Evolutionary conservation across 2,329 filamentous ascomycete genomes (phyloP), one percentile per base, ranked within the genome.

Genomic region (Boeremia exigua): DNA sequence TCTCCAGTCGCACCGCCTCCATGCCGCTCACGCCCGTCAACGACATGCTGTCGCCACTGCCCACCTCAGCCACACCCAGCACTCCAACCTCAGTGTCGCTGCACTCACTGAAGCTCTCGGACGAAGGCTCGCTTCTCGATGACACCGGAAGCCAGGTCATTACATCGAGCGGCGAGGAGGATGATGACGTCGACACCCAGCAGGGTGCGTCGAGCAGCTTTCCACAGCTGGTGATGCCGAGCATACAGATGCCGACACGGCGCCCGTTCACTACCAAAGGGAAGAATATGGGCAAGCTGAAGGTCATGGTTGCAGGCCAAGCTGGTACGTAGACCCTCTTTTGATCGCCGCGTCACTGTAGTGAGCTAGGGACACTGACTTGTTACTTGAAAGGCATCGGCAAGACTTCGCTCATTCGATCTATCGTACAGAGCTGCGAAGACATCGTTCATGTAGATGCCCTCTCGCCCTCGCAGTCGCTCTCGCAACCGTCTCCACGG

Each of bases 161-260:
- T 14, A 78, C 75, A 14, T 86, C 82, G 17, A 76, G 80, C 67
- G 78, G 82, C 60, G 79, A 87, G 63, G 79, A 86, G 68, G 87
- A 84, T 71, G 78, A 68, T 67, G 54, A 62, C 23, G 78, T 66
- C 19, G 66, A 67, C 28, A 65, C 60, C 25, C 65, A 63, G 48
- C 54, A 59, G 39, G 82, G 80, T 37, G 53, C 54, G 19, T 56
- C 63, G n/a, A 61, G 50, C 49, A 64, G 69, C 60, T 73, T 78
- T 36, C 89, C 89, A 23, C 93, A 98, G 75, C 83, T 99, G n/a
- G 91, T 99, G 57, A 99, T 99, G 95, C 95, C 95, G 5, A 96
- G 92, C 70, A 88, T 99, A 67, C 88, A 86, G 59, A 95, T 99
- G 85, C 94, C 95, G 3, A 90, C 86, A 58, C 87, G 95, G 45